These are phyloP conservation scores for Penicillium sclerotigenum DNA, from an alignment of 2,329 filamentous ascomycete genomes.

Conservation along the genomic window DNA sequence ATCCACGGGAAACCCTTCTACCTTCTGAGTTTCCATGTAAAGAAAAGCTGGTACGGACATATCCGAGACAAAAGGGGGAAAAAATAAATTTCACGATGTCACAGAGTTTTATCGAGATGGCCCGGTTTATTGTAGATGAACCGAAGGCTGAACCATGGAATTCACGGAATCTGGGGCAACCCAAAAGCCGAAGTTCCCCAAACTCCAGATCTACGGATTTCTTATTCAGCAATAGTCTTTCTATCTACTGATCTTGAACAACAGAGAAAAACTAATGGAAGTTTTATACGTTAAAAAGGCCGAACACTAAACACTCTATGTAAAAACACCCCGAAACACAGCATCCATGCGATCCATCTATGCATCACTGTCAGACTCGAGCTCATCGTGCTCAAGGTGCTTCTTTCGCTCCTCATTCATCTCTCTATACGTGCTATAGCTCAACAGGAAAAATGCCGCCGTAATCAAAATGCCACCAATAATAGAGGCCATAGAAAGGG, in stretches of 20 bases:
- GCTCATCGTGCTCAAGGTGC: conserved; percentile 45
- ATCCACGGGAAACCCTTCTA: not conserved
- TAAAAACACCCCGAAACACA: not conserved
- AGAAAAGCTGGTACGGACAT: not conserved
- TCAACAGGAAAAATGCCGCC: conserved; percentile 78
- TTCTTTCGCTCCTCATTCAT: conserved; percentile 79
- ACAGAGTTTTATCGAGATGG: not conserved
- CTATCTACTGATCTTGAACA: too few relatives aligned
- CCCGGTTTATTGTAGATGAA: not conserved
- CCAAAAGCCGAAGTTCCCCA: not conserved
- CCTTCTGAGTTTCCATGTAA: not conserved
- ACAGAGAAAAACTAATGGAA: too few relatives aligned
- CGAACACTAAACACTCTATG: conserved; percentile 6
- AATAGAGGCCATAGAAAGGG: conserved; percentile 71
- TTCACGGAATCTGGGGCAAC: not conserved
- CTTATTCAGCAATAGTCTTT: too few relatives aligned
- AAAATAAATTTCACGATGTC: not conserved
- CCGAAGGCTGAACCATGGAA: not conserved
- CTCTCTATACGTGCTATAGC: conserved; percentile 89
- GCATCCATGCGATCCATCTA: conserved; percentile 16
- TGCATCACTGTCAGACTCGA: conserved; percentile 45
- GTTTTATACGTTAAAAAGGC: not conserved
- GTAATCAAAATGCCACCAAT: conserved; percentile 84
- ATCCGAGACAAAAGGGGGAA: not conserved
- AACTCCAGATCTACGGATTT: not conserved